phyloP scores from a whole-genome alignment of 495 filamentous ascomycete species.

The Daldinia loculata region DNA sequence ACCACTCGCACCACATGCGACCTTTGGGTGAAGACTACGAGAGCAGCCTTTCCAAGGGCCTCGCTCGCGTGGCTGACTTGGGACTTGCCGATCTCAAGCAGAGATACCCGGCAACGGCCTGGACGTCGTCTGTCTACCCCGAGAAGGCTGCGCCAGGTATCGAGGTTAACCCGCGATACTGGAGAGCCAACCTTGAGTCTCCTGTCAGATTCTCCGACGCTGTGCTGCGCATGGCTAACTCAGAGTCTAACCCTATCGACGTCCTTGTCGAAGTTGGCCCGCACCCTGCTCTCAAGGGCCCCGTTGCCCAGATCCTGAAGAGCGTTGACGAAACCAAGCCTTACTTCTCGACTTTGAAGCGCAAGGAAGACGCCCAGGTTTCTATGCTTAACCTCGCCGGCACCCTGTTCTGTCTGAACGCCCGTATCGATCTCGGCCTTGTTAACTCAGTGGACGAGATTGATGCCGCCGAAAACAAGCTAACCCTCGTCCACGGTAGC shows the following conservation, averaged over 20 bases:
- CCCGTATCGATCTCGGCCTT: slow-evolving; percentile 4
- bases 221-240: slow-evolving; percentile 45
- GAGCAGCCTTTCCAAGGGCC: not conserved
- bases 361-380: slow-evolving; percentile 10
- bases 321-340: slow-evolving; percentile 44
- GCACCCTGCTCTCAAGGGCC: slow-evolving; percentile 52
- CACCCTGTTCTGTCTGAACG: slow-evolving; percentile 9
- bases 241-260: slow-evolving; percentile 29
- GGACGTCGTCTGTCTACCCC: slow-evolving; percentile 31
- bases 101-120: slow-evolving; percentile 10
- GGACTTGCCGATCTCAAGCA: not conserved
- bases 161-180: slow-evolving; percentile 44
- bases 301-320: slow-evolving; percentile 61
- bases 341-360: slow-evolving; percentile 45
- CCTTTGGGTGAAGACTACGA: not conserved
- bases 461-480: slow-evolving; percentile 1
- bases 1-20: slow-evolving; percentile 61
- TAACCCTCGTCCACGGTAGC: slow-evolving; percentile 14
- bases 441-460: slow-evolving; percentile 27
- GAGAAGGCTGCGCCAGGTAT: not conserved
- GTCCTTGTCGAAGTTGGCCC: slow-evolving; percentile 6
- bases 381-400: slow-evolving; percentile 22
- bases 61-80: not conserved
- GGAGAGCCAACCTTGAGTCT: slow-evolving; percentile 52
- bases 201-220: slow-evolving; percentile 51